Percentiles rank a stretch among this genome's conserved stretches.
phyloP scores from a whole-genome alignment of 1,284 basidiomycete genomes.

The Ganoderma boninense region DNA sequence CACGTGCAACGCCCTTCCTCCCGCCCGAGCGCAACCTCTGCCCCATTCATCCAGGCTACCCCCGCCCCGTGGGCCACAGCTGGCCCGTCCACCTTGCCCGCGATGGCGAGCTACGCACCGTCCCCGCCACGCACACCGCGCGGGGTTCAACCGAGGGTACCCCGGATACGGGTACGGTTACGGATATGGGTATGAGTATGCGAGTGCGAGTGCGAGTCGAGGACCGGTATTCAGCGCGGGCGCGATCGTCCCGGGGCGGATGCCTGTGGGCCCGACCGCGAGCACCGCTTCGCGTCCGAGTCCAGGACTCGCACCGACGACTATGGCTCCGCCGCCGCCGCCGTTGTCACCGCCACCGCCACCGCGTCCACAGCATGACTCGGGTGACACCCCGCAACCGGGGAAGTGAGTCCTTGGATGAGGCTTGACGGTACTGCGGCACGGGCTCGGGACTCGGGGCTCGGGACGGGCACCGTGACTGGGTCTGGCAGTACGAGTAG shows the following conservation, averaged over 20 bases:
- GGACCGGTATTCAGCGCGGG: neutral
- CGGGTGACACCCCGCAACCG: neutral
- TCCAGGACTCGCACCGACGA: slow-evolving; percentile 11
- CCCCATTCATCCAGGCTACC: slow-evolving; percentile 32
- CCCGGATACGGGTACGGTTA: neutral
- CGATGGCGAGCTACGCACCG: neutral
- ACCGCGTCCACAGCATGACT: slow-evolving; percentile 2
- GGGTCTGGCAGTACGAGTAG: neutral
- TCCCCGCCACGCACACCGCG: neutral
- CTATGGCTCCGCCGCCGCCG: slow-evolving; percentile 22
- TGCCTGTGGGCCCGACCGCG: slow-evolving; percentile 38
- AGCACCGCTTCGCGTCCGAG: slow-evolving; percentile 31
- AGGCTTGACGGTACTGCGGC: slow-evolving; percentile 5
- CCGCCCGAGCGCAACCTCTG: slow-evolving; percentile 8
- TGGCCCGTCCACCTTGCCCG: neutral
- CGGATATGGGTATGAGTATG: too few species aligned
- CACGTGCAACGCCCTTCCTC: neutral
- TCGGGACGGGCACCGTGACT: neutral
- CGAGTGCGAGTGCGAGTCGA: neutral
- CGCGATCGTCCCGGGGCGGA: slow-evolving; percentile 32
- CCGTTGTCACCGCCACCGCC: slow-evolving; percentile 23
- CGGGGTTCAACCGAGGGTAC: neutral
- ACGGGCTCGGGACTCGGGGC: neutral
- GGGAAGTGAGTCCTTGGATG: neutral
- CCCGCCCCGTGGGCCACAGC: slow-evolving; percentile 11